Base-by-base conservation (phyloP, 306 rosid genomes). In the Canavalia ensiformis region DNA sequence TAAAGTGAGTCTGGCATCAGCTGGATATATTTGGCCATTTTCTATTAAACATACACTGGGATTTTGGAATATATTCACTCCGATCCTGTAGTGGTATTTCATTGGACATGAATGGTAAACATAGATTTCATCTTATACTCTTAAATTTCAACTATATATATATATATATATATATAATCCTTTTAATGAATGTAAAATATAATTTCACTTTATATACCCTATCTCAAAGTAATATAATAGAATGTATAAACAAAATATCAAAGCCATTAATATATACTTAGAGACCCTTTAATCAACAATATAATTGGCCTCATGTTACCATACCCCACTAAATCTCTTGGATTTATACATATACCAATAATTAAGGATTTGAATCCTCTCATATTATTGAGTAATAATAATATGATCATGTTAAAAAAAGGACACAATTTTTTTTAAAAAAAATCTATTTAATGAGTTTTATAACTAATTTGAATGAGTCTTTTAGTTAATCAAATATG, bases 1-100 rank as follows among this genome's bases (percentile, higher is more conserved):
- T 69, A 66, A 68, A 81, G 67, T 35, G 78, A 69, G 76, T 83
- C 92, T 90, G 92, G 88, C 89, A 88, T 86, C 84, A 47, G 89
- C 92, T 88, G 87, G 81, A 74, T 37, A 58, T 76, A 82, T 88
- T 82, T 87, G 88, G 86, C 45, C 82, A 87, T 87, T 85, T 83
- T 88, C 79, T 58, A 52, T 63, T 50, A 46, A 42, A 52, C 78
- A 30, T 84, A 60, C 7, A 64, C 86, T 60, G 59, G 78, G 82
- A 84, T 77, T 71, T 80, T 74, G 52, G 83, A 83, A 79, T 82
- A 33, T 62, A 51, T 29, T 68, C 72, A 60, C 54, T 57, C 29
- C 59, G 46, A 66, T 28, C 18, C 18, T 28, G 30, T 3, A 7
- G 18, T 35, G 68, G 39, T 63, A 18, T 70, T 72, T 64, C 29